These are phyloP conservation scores for Simmondsia chinensis DNA, from an alignment of 148 eudicot species.

Conservation along the genomic window DNA sequence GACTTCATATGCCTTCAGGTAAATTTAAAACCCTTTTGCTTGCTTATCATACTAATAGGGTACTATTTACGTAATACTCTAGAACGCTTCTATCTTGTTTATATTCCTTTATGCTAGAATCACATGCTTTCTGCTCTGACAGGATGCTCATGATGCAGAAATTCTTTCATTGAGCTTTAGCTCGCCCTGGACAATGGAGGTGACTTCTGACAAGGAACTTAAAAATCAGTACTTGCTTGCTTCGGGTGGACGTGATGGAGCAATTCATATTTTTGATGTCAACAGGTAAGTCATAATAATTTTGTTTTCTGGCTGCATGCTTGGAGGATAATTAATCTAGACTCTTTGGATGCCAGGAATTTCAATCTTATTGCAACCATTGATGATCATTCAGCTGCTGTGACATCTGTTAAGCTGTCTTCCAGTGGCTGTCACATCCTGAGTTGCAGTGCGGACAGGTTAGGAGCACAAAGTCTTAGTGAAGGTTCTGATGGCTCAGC, in stretches of 20 bases:
- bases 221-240: slow-evolving; percentile 26
- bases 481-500: no score
- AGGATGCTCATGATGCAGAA: slow-evolving; percentile 43
- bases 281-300: no score
- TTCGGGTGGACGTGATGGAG: slow-evolving; percentile 36
- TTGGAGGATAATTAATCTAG: no score
- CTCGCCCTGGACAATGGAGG: slow-evolving; percentile 8
- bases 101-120: no score
- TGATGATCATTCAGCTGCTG: slow-evolving; percentile 35
- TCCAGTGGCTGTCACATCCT: slow-evolving; percentile 25
- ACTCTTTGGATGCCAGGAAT: slow-evolving; percentile 25
- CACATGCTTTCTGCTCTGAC: slow-evolving; percentile 2
- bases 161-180: slow-evolving; percentile 39
- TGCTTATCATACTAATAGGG: no score
- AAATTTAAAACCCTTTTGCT: no score
- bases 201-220: slow-evolving; percentile 10
- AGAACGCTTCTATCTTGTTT: no score
- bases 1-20: slow-evolving; percentile 40
- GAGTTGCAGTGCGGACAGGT: slow-evolving; percentile 40
- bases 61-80: no score
- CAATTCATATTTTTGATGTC: slow-evolving; percentile 36
- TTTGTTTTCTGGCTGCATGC: no score
- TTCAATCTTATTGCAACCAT: slow-evolving; percentile 33
- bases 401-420: slow-evolving; percentile 26
- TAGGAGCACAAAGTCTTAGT: no score